Conservation (phyloP, 305 asterid species). For the Fraxinus ornus region DNA sequence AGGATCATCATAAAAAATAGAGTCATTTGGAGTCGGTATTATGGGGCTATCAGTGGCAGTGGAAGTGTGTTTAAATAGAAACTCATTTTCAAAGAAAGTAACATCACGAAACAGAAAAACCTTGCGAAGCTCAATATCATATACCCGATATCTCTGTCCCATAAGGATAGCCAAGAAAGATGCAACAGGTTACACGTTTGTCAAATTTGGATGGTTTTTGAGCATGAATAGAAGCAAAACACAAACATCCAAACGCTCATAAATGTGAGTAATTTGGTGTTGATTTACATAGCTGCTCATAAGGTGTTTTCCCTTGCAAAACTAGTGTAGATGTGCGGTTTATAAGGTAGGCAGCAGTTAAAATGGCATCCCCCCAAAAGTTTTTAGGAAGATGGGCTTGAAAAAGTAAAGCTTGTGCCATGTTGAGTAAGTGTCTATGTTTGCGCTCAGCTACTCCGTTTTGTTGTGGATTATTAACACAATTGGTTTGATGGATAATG, state of each 20-base stretch:
- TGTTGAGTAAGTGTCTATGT: slow-evolving; percentile 8
- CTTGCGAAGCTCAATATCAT: not conserved
- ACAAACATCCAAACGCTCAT: not conserved
- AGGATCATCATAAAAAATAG: not conserved
- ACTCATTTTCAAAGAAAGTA: not conserved
- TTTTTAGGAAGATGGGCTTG: slow-evolving; percentile 1
- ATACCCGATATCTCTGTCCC: not conserved
- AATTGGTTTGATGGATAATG: slow-evolving; percentile 11
- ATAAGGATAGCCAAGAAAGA: not conserved
- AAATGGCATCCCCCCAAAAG: slow-evolving; percentile 11
- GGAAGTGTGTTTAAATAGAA: not conserved
- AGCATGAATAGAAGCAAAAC: not conserved
- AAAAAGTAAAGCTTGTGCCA: slow-evolving; percentile 1
- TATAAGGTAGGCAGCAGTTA: not conserved
- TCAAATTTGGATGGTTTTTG: not conserved
- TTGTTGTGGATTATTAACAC: slow-evolving; percentile 4
- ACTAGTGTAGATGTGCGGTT: not conserved
- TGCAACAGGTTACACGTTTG: not conserved
- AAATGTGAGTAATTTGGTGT: not conserved
- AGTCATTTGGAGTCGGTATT: not conserved
- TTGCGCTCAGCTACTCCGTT: slow-evolving; percentile 10
- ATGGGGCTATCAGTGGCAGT: not conserved
- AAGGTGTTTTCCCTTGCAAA: not conserved
- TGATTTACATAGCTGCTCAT: not conserved
- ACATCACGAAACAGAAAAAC: not conserved